Base-by-base conservation (phyloP, 768 basidiomycete genomes). In the Tricholoma bakamatsutake region DNA sequence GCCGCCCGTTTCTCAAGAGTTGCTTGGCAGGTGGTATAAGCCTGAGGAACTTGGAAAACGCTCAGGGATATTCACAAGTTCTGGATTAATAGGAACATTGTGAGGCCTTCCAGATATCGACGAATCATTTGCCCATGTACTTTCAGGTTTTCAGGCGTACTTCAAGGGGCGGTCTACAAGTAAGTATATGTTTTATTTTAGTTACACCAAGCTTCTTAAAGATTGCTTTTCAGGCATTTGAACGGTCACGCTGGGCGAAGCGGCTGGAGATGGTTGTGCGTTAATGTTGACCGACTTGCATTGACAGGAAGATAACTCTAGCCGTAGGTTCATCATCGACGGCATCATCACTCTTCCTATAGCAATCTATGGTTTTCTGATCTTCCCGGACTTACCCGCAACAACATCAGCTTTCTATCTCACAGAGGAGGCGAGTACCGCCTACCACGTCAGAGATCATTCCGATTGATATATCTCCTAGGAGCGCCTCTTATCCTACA, bases 301-400 rank as follows among this genome's bases (percentile, higher is more conserved):
- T 40, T 21, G 24, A 11, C 33, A 31, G 33, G 57, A 47, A 57
- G 4, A 39, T 43, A 50, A 53, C 42, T 28, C 43, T 31, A 24
- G 34, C 6, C 30, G 21, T 24, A 83, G 81, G 15, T 85, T 87
- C 65, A 80, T 88, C 56, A 80, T 86, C 42, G 84, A 87, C 62
- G 85, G 84, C 3, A 69, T 85, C n/a, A 86, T 87, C 50, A 86
- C 86, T 4, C 67, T 87, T 13, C 86, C 86, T 0, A 84, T 89
- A 57, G 85, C 87, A 1, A 62, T 87, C 7, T 87, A 86, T 64
- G 86, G 86, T 0, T 88, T 87, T 64, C 61, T 85, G 28, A 73
- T 87, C 33, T 90, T 90, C 65, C 90, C 88, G 13, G 85, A 88
- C 64, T 75, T 84, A 7, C 88, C 87, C 1, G 71, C 76, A 13